Percentiles rank a stretch among this genome's conserved stretches.
Conservation (phyloP, 2,329 filamentous ascomycete species). For the Stachybotrys elegans region DNA sequence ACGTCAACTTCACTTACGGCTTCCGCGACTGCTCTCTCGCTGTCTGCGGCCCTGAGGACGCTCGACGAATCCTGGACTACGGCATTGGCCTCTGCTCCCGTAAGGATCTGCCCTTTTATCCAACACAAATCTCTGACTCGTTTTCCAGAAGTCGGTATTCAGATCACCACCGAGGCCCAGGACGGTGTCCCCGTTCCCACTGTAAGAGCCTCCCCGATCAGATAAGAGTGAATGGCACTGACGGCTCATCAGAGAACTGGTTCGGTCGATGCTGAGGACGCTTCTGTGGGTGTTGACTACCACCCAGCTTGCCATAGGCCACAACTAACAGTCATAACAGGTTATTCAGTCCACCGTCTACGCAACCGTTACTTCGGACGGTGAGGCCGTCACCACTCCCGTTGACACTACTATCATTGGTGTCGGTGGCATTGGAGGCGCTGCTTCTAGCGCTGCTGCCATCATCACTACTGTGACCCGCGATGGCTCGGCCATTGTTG, state of each 20-base stretch:
- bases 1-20: slow-evolving; percentile 42
- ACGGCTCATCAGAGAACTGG: slow-evolving; percentile 4
- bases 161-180: slow-evolving; percentile 24
- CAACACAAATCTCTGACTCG: slow-evolving; percentile 11
- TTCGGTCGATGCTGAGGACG: not conserved
- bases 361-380: slow-evolving; percentile 29
- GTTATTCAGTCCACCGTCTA: slow-evolving; percentile 29
- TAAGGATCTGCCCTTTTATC: slow-evolving; percentile 12
- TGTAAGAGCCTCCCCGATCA: slow-evolving; percentile 11
- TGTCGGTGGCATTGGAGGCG: slow-evolving; percentile 12
- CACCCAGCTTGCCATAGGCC: too few species aligned
- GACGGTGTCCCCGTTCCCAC: slow-evolving; percentile 13
- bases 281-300: too few species aligned
- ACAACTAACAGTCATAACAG: too few species aligned
- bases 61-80: slow-evolving; percentile 31
- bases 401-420: slow-evolving; percentile 29
- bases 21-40: slow-evolving; percentile 45
- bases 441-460: slow-evolving; percentile 9
- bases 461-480: slow-evolving; percentile 16
- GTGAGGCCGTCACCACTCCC: slow-evolving; percentile 27
- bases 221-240: slow-evolving; percentile 1
- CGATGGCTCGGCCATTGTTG: slow-evolving; percentile 6
- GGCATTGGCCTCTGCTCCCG: slow-evolving; percentile 33
- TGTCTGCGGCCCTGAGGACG: slow-evolving; percentile 32
- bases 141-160: slow-evolving; percentile 24